Percentiles rank a stretch among this genome's conserved stretches.
These are phyloP conservation scores for Ensete glaucum DNA, from an alignment of 176 grass and related monocot genomes.

Conservation along the genomic window DNA sequence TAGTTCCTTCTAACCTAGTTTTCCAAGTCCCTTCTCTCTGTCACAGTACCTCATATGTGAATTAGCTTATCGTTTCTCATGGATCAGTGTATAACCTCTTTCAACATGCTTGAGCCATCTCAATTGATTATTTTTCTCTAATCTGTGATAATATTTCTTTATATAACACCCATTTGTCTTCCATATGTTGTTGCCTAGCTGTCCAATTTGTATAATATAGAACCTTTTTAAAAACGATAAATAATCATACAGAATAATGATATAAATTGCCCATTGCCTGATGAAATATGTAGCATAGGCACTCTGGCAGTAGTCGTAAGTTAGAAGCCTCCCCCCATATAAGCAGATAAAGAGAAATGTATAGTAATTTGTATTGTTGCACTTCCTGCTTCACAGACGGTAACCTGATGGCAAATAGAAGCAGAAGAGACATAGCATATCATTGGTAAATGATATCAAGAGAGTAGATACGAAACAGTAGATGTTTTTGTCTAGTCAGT, in stretches of 20 bases:
- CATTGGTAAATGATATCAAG: no score
- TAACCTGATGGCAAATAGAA: conserved; percentile 36
- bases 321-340: conserved; percentile 99
- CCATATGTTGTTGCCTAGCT: neutral
- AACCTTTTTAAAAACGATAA: neutral
- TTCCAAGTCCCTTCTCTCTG: no score
- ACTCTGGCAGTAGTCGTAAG: conserved; percentile 89
- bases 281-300: conserved; percentile 91
- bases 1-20: neutral
- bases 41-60: no score
- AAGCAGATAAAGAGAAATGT: conserved; percentile 91
- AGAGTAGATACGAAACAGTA: no score
- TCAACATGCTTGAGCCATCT: no score
- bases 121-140: no score
- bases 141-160: no score
- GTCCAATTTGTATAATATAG: neutral
- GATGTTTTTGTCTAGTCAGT: neutral
- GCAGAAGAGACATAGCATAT: neutral
- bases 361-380: conserved; percentile 94
- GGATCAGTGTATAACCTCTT: no score
- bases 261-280: conserved; percentile 35
- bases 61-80: no score
- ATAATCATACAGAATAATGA: conserved; percentile 5
- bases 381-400: conserved; percentile 92
- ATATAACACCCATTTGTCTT: no score